Evolutionary conservation across 2,329 filamentous ascomycete genomes (phyloP), one percentile per base, ranked within the genome.

Genomic region (Colletotrichum abscissum): DNA sequence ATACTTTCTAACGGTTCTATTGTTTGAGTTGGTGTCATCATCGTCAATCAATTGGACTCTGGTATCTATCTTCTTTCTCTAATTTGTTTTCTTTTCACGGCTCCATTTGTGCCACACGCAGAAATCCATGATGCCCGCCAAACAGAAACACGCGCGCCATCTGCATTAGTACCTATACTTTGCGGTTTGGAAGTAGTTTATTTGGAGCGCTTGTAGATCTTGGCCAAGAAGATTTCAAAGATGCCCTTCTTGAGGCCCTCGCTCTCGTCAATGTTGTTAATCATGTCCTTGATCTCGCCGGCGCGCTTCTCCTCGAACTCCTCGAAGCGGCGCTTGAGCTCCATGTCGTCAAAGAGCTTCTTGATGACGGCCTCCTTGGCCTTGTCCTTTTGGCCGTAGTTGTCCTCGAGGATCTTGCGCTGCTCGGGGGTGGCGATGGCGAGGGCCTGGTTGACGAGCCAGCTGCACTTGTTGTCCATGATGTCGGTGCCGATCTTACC

Each of bases 401-500:
- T 96, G 71, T 94, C 91, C 81, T 98, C 95, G 64, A 99, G 92
- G 52, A 97, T 84, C 85, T 93, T 89, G 81, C 95, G 92, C 89
- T 99, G 97, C 82, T 96, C 95, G 1, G 94, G 92, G 2, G 90
- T 95, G 76, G 91, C 93, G 75, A 93, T 89, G 82, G 92, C 89
- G 73, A 99, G 88, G 59, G 97, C 97, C 85, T 98, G 93, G 89
- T 99, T 99, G 84, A 99, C 90, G 73, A 99, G 88, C 97, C 97
- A 99, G 55, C 94, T 97, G 89, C 97, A 99, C 90, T 99, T 99
- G 91, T 99, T 99, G 87, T 99, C 97, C 89, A 95, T 92, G 84
- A 99, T 99, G 81, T 99, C 97, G 74, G 97, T 99, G 77, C 97
- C 97, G 77, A 98, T 98, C 91, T 99, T 99, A 84, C 97, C 97